phyloP scores from a whole-genome alignment of 768 basidiomycete genomes.

The Leccinum uliginosum region DNA sequence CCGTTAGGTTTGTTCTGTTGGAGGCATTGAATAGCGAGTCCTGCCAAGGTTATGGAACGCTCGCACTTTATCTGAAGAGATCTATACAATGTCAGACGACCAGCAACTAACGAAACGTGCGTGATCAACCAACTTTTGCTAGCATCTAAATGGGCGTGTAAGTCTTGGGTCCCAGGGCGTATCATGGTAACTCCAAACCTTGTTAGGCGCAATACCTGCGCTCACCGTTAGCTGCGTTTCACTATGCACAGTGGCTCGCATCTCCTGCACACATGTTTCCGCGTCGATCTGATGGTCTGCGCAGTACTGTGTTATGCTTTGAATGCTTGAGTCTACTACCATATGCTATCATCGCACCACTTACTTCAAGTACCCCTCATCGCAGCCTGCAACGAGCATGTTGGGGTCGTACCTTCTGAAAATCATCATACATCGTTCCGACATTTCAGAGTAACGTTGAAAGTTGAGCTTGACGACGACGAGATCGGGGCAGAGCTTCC shows the following conservation, averaged over 20 bases:
- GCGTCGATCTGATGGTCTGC: slow-evolving; percentile 56
- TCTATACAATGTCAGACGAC: slow-evolving; percentile 40
- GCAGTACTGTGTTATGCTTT: slow-evolving; percentile 84
- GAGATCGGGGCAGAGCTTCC: slow-evolving; percentile 89
- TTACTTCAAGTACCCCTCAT: slow-evolving; percentile 91
- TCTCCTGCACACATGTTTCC: slow-evolving; percentile 71
- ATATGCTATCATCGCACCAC: slow-evolving; percentile 17
- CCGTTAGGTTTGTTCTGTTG: slow-evolving; percentile 90
- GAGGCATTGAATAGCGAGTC: not conserved
- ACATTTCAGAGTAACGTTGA: slow-evolving; percentile 65
- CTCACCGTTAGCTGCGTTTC: slow-evolving; percentile 89
- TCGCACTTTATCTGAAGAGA: slow-evolving; percentile 84
- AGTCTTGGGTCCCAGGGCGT: slow-evolving; percentile 12
- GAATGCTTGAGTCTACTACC: slow-evolving; percentile 6
- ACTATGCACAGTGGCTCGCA: slow-evolving; percentile 66
- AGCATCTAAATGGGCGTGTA: slow-evolving; percentile 57
- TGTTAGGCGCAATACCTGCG: slow-evolving; percentile 94
- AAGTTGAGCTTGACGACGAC: slow-evolving; percentile 60
- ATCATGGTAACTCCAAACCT: slow-evolving; percentile 46
- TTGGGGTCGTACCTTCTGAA: slow-evolving; percentile 69
- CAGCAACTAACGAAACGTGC: not conserved
- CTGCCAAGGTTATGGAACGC: not conserved
- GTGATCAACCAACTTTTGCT: slow-evolving; percentile 70
- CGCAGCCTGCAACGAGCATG: slow-evolving; percentile 74
- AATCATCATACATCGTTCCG: slow-evolving; percentile 64